phyloP scores from a whole-genome alignment of 176 grass and related monocot genomes.

The Secale cereale region DNA sequence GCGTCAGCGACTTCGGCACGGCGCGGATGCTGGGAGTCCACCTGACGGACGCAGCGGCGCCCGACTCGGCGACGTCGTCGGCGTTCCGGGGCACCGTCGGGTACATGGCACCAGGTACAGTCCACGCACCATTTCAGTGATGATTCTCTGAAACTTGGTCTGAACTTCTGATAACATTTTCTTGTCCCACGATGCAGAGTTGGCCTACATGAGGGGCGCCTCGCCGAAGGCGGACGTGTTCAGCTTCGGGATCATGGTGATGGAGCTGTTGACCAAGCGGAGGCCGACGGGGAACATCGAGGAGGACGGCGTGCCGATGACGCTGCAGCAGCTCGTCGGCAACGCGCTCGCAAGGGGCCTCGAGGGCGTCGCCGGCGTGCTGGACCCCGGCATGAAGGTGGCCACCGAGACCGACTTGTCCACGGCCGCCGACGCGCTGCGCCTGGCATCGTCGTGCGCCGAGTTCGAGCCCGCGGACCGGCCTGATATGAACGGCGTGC shows the following conservation, averaged over 20 bases:
- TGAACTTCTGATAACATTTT: background rate
- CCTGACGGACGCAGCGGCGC: slow-evolving; percentile 31
- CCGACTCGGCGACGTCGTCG: slow-evolving; percentile 52
- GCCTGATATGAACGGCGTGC: slow-evolving; percentile 68
- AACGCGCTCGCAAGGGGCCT: slow-evolving; percentile 47
- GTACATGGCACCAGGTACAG: slow-evolving; percentile 90
- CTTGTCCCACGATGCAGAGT: slow-evolving; percentile 36
- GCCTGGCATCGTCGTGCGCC: slow-evolving; percentile 55
- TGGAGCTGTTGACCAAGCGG: slow-evolving; percentile 75
- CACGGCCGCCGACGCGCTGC: slow-evolving; percentile 39
- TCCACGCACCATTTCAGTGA: background rate
- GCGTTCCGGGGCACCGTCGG: slow-evolving; percentile 81
- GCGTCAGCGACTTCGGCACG: slow-evolving; percentile 78
- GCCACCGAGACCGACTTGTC: slow-evolving; percentile 48
- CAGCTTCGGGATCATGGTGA: slow-evolving; percentile 81
- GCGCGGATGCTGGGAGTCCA: slow-evolving; percentile 72
- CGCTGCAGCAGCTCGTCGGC: slow-evolving; percentile 74
- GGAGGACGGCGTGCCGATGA: slow-evolving; percentile 49
- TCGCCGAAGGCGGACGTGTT: slow-evolving; percentile 84
- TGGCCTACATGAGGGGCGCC: slow-evolving; percentile 74
- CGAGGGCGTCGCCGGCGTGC: slow-evolving; percentile 39
- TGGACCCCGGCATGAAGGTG: slow-evolving; percentile 55
- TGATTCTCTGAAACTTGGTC: background rate
- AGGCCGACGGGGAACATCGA: slow-evolving; percentile 60
- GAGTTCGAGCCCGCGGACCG: slow-evolving; percentile 56